Conservation (phyloP, 306 rosid genomes). For the Senna siamea region DNA sequence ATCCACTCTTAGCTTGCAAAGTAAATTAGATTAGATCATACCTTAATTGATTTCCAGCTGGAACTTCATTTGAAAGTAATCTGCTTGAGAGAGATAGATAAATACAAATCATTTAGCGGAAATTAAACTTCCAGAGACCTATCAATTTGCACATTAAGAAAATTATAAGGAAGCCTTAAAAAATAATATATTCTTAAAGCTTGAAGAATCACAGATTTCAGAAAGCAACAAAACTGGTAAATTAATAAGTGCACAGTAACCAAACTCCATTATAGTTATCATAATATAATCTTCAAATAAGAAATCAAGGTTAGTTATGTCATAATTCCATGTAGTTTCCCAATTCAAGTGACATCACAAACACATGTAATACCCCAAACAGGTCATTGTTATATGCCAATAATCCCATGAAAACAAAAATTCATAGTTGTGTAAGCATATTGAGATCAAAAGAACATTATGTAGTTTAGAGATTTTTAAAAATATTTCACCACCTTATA, state of each 20-base stretch:
- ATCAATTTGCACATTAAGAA: constrained; percentile 16
- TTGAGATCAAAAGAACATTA: background rate
- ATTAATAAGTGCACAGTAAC: background rate
- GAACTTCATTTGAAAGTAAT: constrained; percentile 65
- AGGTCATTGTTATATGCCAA: constrained; percentile 2
- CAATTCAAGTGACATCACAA: constrained; percentile 5
- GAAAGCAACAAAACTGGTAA: background rate
- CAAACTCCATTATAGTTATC: constrained; percentile 13
- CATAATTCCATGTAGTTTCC: constrained; percentile 22
- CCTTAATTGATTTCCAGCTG: constrained; percentile 85
- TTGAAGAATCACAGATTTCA: background rate
- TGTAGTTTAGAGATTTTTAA: constrained; percentile 24
- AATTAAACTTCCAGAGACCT: constrained; percentile 34
- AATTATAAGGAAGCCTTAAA: constrained; percentile 3
- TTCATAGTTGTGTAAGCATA: constrained; percentile 16
- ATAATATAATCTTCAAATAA: constrained; percentile 8
- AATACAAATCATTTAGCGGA: constrained; percentile 18
- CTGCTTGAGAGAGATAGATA: constrained; percentile 51
- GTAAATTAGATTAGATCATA: constrained; percentile 39
- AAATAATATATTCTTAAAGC: background rate
- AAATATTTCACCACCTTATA: constrained; percentile 13
- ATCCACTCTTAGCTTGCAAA: constrained; percentile 16
- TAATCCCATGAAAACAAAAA: background rate
- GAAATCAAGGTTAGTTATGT: constrained; percentile 15
- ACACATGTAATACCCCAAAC: constrained; percentile 18